Conservation (phyloP, 208 protist species). For the Crithidia acanthocephali region DNA sequence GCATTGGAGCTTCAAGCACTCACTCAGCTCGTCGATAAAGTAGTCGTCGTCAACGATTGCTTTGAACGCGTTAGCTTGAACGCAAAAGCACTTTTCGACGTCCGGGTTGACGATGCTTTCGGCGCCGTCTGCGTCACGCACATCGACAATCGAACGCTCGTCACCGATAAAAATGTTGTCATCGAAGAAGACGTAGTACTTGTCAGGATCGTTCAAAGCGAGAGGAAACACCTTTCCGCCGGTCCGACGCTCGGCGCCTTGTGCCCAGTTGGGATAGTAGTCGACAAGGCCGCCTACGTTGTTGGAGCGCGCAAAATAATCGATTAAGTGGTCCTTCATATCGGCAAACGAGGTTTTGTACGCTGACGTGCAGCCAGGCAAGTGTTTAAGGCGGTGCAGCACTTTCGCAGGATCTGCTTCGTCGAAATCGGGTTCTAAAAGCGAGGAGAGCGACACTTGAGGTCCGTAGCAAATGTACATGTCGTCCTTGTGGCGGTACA, state of each 20-base stretch:
- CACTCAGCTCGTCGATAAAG: constrained; percentile 73
- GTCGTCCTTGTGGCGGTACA: constrained; percentile 65
- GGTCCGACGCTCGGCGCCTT: constrained; percentile 68
- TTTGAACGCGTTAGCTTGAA: constrained; percentile 80
- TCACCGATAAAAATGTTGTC: constrained; percentile 90
- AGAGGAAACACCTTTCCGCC: constrained; percentile 89
- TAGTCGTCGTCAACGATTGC: constrained; percentile 85
- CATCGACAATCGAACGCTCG: constrained; percentile 87
- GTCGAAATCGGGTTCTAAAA: constrained; percentile 30
- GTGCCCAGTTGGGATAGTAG: constrained; percentile 90
- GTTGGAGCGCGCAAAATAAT: constrained; percentile 56
- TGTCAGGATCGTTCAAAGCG: constrained; percentile 18
- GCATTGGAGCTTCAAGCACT: constrained; percentile 41
- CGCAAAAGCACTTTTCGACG: constrained; percentile 71
- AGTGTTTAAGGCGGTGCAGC: constrained; percentile 35
- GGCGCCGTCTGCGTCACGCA: constrained; percentile 58
- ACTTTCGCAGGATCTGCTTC: constrained; percentile 28
- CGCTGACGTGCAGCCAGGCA: constrained; percentile 57
- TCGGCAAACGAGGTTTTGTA: constrained; percentile 51
- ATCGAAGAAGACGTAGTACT: constrained; percentile 89
- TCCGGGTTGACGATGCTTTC: constrained; percentile 47
- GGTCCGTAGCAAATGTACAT: constrained; percentile 80
- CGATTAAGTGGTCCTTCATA: constrained; percentile 56
- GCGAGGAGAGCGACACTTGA: constrained; percentile 48
- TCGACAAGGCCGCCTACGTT: constrained; percentile 85